Percentiles rank a stretch among this genome's conserved stretches.
Conservation (phyloP, 2,329 filamentous ascomycete genomes). For the Acrodontium crateriforme region DNA sequence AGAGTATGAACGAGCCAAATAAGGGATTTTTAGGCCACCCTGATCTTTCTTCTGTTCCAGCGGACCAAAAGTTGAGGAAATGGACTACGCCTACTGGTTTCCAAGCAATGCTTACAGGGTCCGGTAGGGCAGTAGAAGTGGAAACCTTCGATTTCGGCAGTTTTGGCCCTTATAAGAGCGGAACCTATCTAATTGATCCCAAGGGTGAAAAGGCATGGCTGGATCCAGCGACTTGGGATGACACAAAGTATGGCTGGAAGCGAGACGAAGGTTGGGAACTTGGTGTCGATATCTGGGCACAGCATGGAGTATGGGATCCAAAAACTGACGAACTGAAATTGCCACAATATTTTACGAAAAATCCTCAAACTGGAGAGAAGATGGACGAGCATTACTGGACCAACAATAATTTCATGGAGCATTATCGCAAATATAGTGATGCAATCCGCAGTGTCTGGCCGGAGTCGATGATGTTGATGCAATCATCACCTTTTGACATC, state of each 20-base stretch:
- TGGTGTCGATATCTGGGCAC: constrained; percentile 92
- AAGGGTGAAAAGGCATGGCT: constrained; percentile 79
- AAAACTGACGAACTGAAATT: constrained; percentile 59
- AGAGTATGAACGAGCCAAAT: constrained; percentile 92
- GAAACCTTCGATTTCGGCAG: constrained; percentile 89
- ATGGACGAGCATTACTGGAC: constrained; percentile 79
- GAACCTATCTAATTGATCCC: constrained; percentile 70
- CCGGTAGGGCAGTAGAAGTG: constrained; percentile 77
- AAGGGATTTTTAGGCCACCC: constrained; percentile 71
- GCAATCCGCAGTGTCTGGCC: constrained; percentile 64
- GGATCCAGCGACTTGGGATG: constrained; percentile 59
- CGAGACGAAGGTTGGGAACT: constrained; percentile 79
- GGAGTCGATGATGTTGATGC: constrained; percentile 75
- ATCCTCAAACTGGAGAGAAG: constrained; percentile 56
- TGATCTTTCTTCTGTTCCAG: constrained; percentile 68
- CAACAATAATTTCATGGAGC: constrained; percentile 80
- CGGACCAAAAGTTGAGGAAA: constrained; percentile 81
- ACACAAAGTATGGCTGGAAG: constrained; percentile 79
- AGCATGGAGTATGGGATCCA: constrained; percentile 91
- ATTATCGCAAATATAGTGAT: constrained; percentile 63
- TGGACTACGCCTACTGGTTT: constrained; percentile 87
- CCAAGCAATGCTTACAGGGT: constrained; percentile 85
- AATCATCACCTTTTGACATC: constrained; percentile 82
- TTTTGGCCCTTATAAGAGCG: constrained; percentile 82
- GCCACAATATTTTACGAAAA: constrained; percentile 78